Evolutionary conservation across 1,284 basidiomycete species (phyloP).

Genomic region (Mycena sp.): DNA sequence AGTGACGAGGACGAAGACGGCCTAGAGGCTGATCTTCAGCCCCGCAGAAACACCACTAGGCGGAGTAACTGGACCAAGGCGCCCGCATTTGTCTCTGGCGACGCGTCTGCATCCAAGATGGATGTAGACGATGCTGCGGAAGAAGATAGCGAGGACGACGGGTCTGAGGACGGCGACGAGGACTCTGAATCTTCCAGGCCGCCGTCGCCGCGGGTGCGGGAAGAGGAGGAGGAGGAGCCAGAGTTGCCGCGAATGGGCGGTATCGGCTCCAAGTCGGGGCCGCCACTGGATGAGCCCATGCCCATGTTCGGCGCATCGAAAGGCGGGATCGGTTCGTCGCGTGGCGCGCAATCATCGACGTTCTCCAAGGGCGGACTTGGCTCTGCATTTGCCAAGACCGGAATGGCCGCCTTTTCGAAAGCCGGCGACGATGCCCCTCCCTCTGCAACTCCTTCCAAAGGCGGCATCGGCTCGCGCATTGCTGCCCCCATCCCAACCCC

Average conservation of each 20-base stretch:
- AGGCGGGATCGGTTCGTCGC: conserved; percentile 36
- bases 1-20: conserved; percentile 77
- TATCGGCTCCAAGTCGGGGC: conserved; percentile 53
- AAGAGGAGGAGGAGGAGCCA: conserved; percentile 63
- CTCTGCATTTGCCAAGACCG: conserved; percentile 42
- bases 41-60: conserved; percentile 44
- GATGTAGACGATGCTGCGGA: conserved; percentile 53
- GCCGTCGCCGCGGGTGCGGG: conserved; percentile 62
- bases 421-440: conserved; percentile 32
- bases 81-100: conserved; percentile 78
- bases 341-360: conserved; percentile 29
- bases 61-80: conserved; percentile 81
- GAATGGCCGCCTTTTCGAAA: conserved; percentile 48
- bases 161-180: conserved; percentile 49
- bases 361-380: conserved; percentile 52
- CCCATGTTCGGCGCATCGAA: conserved; percentile 29
- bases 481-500: conserved; percentile 40
- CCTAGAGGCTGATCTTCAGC: conserved; percentile 41
- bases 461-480: conserved; percentile 55
- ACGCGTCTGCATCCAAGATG: conserved; percentile 60
- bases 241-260: conserved; percentile 53
- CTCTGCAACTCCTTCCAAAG: conserved; percentile 35
- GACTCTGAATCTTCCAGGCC: conserved; percentile 58
- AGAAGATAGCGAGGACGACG: conserved; percentile 42
- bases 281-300: conserved; percentile 24